Base-by-base conservation (phyloP, 768 basidiomycete species). In the Amyloporia xantha region DNA sequence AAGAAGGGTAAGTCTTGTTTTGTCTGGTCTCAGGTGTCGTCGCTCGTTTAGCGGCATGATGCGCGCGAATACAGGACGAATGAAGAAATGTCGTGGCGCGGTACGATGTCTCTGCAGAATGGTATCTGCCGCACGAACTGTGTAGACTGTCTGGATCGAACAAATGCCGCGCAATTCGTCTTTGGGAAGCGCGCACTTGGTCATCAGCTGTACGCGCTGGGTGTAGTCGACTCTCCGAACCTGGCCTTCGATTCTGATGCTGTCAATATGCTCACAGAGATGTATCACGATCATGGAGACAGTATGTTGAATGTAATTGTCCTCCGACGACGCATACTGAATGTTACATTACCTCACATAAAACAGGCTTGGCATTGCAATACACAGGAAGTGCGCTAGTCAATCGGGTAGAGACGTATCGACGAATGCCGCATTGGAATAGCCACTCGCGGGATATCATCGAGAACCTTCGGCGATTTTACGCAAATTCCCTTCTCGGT, bases 251-350 rank as follows among this genome's bases (percentile, higher is more conserved):
- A 95, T 59, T 91, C 88, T 9, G 94, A 95, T 64, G 93, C 91
- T 1, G 88, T 94, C 35, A 92, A 94, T 63, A 93, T 98, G 81
- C 62, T 99, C 56, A 98, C 93, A 3, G 92, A 96, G 68, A 97
- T 99, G 93, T 97, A 94, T 65, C 92, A 95, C 62, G 92, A 96
- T 64, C 93, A 96, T 56, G 92, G 92, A 1, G 92, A 96, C 61
- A 94, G 91, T 92, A 61, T 60, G 87, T 67, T 12, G 19, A 13
- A 25, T n/a, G n/a, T n/a, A n/a, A n/a, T n/a, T n/a, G n/a, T n/a
- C n/a, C n/a, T 40, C 10, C 30, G n/a, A 24, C 21, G n/a, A n/a
- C n/a, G n/a, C n/a, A n/a, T n/a, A n/a, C n/a, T n/a, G n/a, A n/a
- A n/a, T n/a, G n/a, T n/a, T n/a, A n/a, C n/a, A n/a, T n/a, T n/a